These are phyloP conservation scores for Backusella macrospora DNA, from an alignment of 192 early-diverging fungal genomes.

Conservation along the genomic window DNA sequence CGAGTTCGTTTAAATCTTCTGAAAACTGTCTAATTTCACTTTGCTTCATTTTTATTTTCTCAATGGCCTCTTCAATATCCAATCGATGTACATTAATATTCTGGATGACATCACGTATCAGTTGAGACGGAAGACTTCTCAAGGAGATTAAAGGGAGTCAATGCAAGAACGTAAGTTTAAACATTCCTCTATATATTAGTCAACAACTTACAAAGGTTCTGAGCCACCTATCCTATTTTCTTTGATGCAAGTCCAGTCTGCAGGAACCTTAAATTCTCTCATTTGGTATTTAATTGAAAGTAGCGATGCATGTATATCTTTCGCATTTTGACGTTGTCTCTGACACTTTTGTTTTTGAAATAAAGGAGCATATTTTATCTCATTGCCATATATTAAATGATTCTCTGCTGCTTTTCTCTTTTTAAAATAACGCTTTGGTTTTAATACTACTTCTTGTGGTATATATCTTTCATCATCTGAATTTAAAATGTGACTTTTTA, in stretches of 20 bases:
- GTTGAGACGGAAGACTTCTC: constrained; percentile 7
- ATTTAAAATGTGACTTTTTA: constrained; percentile 11
- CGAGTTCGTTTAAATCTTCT: not conserved
- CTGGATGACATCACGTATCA: constrained; percentile 13
- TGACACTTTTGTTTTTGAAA: constrained; percentile 3
- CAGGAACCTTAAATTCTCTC: constrained; percentile 1
- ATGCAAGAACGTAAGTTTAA: constrained; percentile 8
- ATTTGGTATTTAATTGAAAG: constrained; percentile 8
- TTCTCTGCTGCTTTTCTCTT: not conserved
- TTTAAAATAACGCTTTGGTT: constrained; percentile 3
- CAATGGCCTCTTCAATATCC: not conserved
- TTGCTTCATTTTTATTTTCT: not conserved
- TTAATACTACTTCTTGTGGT: not conserved
- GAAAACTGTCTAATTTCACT: not conserved
- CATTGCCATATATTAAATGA: not conserved
- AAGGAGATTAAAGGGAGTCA: constrained; percentile 2
- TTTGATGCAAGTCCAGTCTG: constrained; percentile 1
- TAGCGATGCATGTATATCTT: not conserved
- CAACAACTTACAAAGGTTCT: not conserved
- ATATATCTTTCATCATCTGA: not conserved
- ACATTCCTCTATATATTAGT: not conserved
- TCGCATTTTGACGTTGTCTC: not conserved
- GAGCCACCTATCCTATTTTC: not conserved
- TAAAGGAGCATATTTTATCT: not conserved
- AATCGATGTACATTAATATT: constrained; percentile 4